Evolutionary conservation across 208 protist species (phyloP).

Genomic region (Wallacemonas sp.): DNA sequence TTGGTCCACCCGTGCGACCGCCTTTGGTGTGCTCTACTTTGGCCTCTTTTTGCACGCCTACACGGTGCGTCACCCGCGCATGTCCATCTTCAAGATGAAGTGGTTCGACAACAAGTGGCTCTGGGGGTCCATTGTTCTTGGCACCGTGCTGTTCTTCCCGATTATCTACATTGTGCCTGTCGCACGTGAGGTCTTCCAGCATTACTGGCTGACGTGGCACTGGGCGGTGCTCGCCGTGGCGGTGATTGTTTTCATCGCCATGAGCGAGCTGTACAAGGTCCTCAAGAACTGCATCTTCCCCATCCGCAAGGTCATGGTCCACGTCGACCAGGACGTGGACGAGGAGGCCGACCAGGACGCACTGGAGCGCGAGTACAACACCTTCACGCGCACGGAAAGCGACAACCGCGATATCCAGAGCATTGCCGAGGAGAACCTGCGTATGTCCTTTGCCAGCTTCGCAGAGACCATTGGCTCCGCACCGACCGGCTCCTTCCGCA

Average conservation of each 20-base stretch:
- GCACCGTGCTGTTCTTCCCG: conserved; percentile 58
- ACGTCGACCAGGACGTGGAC: conserved; percentile 30
- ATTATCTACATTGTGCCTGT: conserved; percentile 82
- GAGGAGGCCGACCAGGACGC: conserved; percentile 41
- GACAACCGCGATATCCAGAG: conserved; percentile 58
- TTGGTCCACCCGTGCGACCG: conserved; percentile 76
- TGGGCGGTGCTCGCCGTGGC: conserved; percentile 71
- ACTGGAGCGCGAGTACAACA: conserved; percentile 63
- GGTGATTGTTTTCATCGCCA: conserved; percentile 54
- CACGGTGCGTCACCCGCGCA: conserved; percentile 80
- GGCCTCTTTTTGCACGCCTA: conserved; percentile 90
- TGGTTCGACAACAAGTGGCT: conserved; percentile 90
- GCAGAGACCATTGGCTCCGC: conserved; percentile 64
- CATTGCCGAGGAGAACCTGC: conserved; percentile 83
- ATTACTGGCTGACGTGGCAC: conserved; percentile 86
- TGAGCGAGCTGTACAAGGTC: conserved; percentile 82
- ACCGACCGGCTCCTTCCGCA: conserved; percentile 53
- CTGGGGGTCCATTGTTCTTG: conserved; percentile 58
- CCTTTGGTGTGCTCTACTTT: conserved; percentile 87
- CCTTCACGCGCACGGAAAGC: conserved; percentile 47
- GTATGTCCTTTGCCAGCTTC: conserved; percentile 80
- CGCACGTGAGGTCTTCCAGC: conserved; percentile 71
- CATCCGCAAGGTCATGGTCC: conserved; percentile 36
- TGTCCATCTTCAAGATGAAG: conserved; percentile 82
- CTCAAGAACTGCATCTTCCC: conserved; percentile 87